A percentile compares a stretch with the other conserved stretches of the same genome.
Evolutionary conservation across 352 stramenopile species (phyloP).

Genomic region (Aphanomyces euteiches): DNA sequence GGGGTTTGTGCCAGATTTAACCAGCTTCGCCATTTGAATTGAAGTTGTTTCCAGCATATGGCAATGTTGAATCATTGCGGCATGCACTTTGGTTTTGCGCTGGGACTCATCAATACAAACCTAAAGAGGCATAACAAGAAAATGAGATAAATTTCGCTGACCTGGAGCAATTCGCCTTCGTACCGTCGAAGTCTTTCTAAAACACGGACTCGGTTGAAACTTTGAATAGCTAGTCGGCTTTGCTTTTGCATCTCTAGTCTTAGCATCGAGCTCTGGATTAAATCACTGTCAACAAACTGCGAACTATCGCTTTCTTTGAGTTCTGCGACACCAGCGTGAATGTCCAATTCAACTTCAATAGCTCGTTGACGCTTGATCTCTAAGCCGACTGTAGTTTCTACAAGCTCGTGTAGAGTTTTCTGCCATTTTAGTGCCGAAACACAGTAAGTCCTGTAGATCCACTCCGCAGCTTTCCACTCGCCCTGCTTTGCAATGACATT

Average conservation of each 20-base stretch:
- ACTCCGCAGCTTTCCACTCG: neutral
- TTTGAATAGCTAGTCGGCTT: neutral
- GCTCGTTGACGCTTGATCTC: slow-evolving; percentile 26
- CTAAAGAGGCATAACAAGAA: no score
- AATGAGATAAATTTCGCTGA: neutral
- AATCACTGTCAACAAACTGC: slow-evolving; percentile 14
- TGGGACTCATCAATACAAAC: no score
- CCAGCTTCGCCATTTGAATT: no score
- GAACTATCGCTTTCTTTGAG: neutral
- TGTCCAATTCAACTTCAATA: slow-evolving; percentile 3
- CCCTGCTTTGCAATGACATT: neutral
- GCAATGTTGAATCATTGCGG: no score
- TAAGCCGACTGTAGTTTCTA: neutral
- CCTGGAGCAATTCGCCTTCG: slow-evolving; percentile 12
- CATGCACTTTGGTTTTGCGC: no score
- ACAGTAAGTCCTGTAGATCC: neutral
- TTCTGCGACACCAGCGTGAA: neutral
- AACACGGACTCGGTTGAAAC: slow-evolving; percentile 10
- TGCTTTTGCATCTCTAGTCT: slow-evolving; percentile 29
- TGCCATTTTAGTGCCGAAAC: neutral
- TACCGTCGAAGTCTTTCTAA: slow-evolving; percentile 10
- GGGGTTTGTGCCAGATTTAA: no score
- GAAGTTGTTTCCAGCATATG: no score
- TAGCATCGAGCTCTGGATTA: slow-evolving; percentile 22
- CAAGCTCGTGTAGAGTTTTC: neutral